Evolutionary conservation across 768 basidiomycete genomes (phyloP).

Genomic region (Russula dissimulans): DNA sequence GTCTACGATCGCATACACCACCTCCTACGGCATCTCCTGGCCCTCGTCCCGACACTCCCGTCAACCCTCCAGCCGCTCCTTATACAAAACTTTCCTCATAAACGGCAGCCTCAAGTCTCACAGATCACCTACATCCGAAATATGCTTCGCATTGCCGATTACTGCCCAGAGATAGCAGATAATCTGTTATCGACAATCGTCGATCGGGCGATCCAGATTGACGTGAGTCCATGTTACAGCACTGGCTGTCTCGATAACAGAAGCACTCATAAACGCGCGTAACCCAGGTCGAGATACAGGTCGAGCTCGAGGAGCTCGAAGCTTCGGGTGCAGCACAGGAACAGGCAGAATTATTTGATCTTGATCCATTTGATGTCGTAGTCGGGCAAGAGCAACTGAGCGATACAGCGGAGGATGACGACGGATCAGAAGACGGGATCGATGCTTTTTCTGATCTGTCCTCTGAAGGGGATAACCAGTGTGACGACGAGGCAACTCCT

Average conservation of each 20-base stretch:
- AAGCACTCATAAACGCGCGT: neutral
- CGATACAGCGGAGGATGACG: slow-evolving; percentile 42
- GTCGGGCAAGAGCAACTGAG: slow-evolving; percentile 66
- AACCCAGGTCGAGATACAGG: slow-evolving; percentile 85
- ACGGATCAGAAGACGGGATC: slow-evolving; percentile 32
- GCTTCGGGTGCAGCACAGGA: slow-evolving; percentile 44
- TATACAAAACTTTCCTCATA: slow-evolving; percentile 83
- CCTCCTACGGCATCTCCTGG: slow-evolving; percentile 78
- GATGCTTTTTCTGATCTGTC: slow-evolving; percentile 66
- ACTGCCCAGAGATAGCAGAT: slow-evolving; percentile 82
- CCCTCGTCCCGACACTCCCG: slow-evolving; percentile 85
- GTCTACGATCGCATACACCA: slow-evolving; percentile 83
- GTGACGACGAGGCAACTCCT: slow-evolving; percentile 31
- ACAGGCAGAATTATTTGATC: slow-evolving; percentile 52
- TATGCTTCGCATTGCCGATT: slow-evolving; percentile 67
- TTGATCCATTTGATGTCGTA: slow-evolving; percentile 81
- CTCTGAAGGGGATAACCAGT: slow-evolving; percentile 52
- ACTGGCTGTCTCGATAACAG: neutral
- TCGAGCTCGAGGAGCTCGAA: slow-evolving; percentile 89
- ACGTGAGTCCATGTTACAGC: slow-evolving; percentile 38
- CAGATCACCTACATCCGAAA: slow-evolving; percentile 92
- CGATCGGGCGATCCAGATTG: slow-evolving; percentile 92
- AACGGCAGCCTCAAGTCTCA: slow-evolving; percentile 68
- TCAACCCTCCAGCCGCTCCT: slow-evolving; percentile 81
- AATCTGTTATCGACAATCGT: slow-evolving; percentile 79